Evolutionary conservation across 345 rosid species (phyloP), one percentile per base, ranked within the genome.

Genomic region (Camelina laxa): DNA sequence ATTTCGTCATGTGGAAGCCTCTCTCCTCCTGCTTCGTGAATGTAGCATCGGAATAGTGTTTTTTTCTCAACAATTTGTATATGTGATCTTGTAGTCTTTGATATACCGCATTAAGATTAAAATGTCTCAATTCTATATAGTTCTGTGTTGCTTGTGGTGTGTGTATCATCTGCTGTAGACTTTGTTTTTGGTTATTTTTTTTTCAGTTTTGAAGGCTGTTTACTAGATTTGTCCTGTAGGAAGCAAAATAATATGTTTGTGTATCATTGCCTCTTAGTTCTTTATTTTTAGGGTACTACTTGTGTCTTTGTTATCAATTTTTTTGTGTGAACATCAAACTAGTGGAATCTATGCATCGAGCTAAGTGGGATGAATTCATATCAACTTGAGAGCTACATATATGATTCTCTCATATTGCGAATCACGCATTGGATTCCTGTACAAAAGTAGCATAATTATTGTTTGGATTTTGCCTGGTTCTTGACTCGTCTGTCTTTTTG

Each of bases 401-500:
- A 54, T 53, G 60, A 44, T 62, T 61, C 33, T 39, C 16, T 71
- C 33, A 16, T 21, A 27, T 50, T 51, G 57, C 15, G 35, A 33
- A 70, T 58, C 58, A 9, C 14, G 10, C 13, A 61, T 41, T 45
- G 13, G 44, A 39, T 38, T 17, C 7, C 27, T 56, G 5, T 13
- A 17, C 31, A 9, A 59, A 20, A 15, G 36, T 13, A 69, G 9
- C 35, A 63, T 14, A 73, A 1, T 21, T 44, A 39, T 44, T 60
- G 24, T 50, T 42, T 69, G 27, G 55, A 55, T 45, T 56, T 14
- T 73, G 30, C 41, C 5, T 74, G 7, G 38, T 38, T 22, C n/a
- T 24, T 71, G 56, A 77, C 57, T 10, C 6, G 33, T 10, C 11
- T 65, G 41, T 50, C 16, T 77, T 77, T 27, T 65, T 86, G 50